Percentiles rank a stretch among this genome's conserved stretches.
Evolutionary conservation across 2,329 filamentous ascomycete genomes (phyloP).

Genomic region (Pestalotiopsis sp.): DNA sequence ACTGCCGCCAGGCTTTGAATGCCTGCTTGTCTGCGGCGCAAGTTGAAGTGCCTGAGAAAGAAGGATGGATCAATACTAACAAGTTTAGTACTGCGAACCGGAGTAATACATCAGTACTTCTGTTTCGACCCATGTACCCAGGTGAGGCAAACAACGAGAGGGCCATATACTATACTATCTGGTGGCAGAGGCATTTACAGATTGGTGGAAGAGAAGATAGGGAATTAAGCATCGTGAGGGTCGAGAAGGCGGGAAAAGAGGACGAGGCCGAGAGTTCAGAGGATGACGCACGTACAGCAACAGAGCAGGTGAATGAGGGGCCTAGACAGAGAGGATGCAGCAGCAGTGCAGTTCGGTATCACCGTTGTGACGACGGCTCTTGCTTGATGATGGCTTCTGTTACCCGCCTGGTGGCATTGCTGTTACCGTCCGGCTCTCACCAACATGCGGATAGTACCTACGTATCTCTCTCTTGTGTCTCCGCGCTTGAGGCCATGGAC

Average conservation of each 20-base stretch:
- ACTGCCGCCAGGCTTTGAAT: slow-evolving; percentile 34
- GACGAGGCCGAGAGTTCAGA: slow-evolving; percentile 3
- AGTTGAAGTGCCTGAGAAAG: slow-evolving; percentile 17
- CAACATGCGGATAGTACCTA: too few relatives aligned
- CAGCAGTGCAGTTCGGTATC: slow-evolving; percentile 17
- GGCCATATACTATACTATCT: neutral
- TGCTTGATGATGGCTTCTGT: slow-evolving; percentile 17
- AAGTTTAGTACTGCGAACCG: neutral
- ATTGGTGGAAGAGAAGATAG: neutral
- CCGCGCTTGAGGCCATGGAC: too few relatives aligned
- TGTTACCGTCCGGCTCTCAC: too few relatives aligned
- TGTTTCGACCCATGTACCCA: slow-evolving; percentile 32
- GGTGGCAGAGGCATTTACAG: neutral
- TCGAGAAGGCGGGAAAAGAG: neutral
- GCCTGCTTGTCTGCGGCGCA: slow-evolving; percentile 33
- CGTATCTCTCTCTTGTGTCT: too few relatives aligned
- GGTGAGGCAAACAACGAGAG: slow-evolving; percentile 19
- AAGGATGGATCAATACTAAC: neutral
- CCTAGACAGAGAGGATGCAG: neutral
- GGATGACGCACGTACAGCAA: neutral
- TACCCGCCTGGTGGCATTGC: neutral
- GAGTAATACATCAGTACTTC: slow-evolving; percentile 19
- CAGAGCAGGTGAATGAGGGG: neutral
- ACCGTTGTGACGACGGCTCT: slow-evolving; percentile 22
- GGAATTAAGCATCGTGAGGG: too few relatives aligned